Percentiles rank a stretch among this genome's conserved stretches.
These are phyloP conservation scores for Capsella rubella DNA, from an alignment of 441 rosid species.

Conservation along the genomic window DNA sequence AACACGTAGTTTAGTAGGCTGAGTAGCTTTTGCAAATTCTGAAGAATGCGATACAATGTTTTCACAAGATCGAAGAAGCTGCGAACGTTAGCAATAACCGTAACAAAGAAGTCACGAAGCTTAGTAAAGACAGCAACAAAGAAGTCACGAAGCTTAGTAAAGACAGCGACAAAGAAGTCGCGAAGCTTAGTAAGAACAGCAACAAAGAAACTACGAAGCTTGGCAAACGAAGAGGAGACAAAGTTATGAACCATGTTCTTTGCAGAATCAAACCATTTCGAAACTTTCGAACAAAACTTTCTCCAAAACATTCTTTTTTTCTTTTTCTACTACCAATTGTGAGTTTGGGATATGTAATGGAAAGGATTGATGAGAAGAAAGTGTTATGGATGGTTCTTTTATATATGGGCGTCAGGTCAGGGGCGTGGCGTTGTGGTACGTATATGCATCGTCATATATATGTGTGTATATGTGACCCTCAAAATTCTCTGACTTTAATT, in stretches of 20 bases:
- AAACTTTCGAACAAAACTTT: slow-evolving; percentile 16
- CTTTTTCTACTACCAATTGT: neutral
- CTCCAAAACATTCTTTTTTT: slow-evolving; percentile 20
- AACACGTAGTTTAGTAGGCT: neutral
- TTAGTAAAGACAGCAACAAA: neutral
- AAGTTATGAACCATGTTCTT: neutral
- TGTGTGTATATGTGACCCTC: slow-evolving; percentile 26
- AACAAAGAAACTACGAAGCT: neutral
- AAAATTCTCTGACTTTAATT: neutral
- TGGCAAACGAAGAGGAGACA: neutral
- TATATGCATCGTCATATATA: slow-evolving; percentile 15
- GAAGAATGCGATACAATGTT: neutral
- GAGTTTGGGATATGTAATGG: neutral
- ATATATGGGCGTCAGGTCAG: neutral
- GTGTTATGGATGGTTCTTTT: neutral
- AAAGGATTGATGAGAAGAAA: neutral
- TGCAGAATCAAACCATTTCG: slow-evolving; percentile 24
- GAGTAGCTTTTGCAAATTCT: neutral
- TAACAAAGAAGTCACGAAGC: neutral
- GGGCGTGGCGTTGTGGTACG: neutral
- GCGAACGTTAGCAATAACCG: neutral
- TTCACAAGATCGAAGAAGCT: neutral
- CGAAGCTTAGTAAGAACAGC: neutral
- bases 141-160: neutral
- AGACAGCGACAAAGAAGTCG: neutral